Evolutionary conservation across 139 green algal species (phyloP).

Genomic region (Penium margaritaceum): DNA sequence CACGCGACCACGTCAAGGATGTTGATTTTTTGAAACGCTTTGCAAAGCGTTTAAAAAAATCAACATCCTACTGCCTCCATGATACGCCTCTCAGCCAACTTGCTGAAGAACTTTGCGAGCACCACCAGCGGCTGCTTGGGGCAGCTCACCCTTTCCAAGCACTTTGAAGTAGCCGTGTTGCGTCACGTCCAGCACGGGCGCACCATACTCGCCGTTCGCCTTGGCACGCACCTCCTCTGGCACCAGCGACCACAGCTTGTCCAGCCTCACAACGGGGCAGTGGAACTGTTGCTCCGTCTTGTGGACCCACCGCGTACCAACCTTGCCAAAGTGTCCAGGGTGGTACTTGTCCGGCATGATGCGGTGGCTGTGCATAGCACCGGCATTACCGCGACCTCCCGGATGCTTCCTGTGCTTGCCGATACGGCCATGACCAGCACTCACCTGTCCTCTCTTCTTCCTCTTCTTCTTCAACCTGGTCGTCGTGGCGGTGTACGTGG

Average conservation of each 20-base stretch:
- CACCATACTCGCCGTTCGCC: slow-evolving; percentile 44
- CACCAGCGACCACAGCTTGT: slow-evolving; percentile 92
- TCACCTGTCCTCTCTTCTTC: slow-evolving; percentile 97
- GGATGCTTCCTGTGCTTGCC: slow-evolving; percentile 99
- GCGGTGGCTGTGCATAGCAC: slow-evolving; percentile 96
- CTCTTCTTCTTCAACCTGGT: slow-evolving; percentile 79
- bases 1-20: no score
- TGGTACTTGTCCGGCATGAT: slow-evolving; percentile 94
- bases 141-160: slow-evolving; percentile 91
- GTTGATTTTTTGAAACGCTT: no score
- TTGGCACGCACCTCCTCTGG: slow-evolving; percentile 58
- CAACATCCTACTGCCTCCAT: slow-evolving; percentile 89
- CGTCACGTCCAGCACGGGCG: slow-evolving; percentile 93
- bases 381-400: slow-evolving; percentile 91
- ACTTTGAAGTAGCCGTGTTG: slow-evolving; percentile 73
- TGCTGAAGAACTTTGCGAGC: slow-evolving; percentile 92
- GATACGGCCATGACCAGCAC: slow-evolving; percentile 88
- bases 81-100: slow-evolving; percentile 96
- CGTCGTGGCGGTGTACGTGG: no score
- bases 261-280: slow-evolving; percentile 92
- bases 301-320: slow-evolving; percentile 97
- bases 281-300: slow-evolving; percentile 86
- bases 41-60: no score
- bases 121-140: slow-evolving; percentile 87
- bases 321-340: slow-evolving; percentile 58